Conservation (phyloP, 139 green algal genomes). For the Chlorella sorokiniana region DNA sequence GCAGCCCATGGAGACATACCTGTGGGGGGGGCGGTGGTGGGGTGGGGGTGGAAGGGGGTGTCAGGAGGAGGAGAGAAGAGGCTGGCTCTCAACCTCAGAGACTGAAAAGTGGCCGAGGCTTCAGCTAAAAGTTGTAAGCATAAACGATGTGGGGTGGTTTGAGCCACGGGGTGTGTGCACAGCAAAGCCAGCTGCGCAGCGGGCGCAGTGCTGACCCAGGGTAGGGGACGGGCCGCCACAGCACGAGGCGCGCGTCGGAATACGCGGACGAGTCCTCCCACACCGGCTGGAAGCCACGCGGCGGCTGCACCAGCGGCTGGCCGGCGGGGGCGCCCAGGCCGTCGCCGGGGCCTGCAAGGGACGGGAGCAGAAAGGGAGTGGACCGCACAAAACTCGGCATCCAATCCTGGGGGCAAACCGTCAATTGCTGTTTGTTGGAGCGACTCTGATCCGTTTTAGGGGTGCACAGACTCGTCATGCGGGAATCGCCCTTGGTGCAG, state of each 20-base stretch:
- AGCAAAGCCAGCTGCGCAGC: background rate
- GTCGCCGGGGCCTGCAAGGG: background rate
- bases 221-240: constrained; percentile 81
- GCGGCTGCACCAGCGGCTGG: constrained; percentile 37
- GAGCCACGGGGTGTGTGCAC: too few species aligned
- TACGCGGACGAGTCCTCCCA: constrained; percentile 38
- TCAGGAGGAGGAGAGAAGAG: background rate
- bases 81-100: too few species aligned
- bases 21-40: background rate
- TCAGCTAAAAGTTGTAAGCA: too few species aligned
- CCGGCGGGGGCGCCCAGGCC: background rate
- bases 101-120: too few species aligned
- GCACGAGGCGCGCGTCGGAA: constrained; percentile 44
- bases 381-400: too few species aligned
- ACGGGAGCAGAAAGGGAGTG: background rate
- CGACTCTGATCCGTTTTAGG: too few species aligned
- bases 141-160: too few species aligned
- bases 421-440: too few species aligned
- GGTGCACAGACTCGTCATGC: too few species aligned
- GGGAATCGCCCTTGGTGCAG: too few species aligned
- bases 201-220: constrained; percentile 49
- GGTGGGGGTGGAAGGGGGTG: background rate
- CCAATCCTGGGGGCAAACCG: too few species aligned
- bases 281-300: constrained; percentile 44
- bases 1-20: constrained; percentile 82